Conservation (phyloP, 2,329 filamentous ascomycete genomes). For the Pestalotiopsis sp. region DNA sequence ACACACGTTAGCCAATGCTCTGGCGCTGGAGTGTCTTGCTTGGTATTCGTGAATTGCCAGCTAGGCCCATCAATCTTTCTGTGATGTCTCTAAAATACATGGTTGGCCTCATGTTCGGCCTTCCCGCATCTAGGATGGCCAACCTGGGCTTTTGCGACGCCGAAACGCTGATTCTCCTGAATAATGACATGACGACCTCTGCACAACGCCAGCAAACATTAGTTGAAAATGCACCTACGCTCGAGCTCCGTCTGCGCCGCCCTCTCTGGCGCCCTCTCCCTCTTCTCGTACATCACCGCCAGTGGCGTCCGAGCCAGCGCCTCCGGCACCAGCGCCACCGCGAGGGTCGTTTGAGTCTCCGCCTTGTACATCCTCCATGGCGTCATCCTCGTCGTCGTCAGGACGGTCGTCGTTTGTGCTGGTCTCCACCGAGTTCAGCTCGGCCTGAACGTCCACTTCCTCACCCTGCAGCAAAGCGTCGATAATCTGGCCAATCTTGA, state of each 20-base stretch:
- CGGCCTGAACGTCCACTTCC: constrained; percentile 76
- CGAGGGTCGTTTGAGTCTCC: constrained; percentile 61
- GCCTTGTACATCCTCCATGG: constrained; percentile 77
- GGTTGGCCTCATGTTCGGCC: neutral
- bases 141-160: constrained; percentile 15
- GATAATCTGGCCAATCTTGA: constrained; percentile 86
- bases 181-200: constrained; percentile 13
- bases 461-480: constrained; percentile 85
- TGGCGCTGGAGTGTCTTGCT: constrained; percentile 16
- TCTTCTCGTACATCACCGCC: constrained; percentile 92
- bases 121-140: constrained; percentile 13
- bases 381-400: constrained; percentile 66
- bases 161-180: constrained; percentile 13
- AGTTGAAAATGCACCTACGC: constrained; percentile 79
- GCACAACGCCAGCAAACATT: constrained; percentile 31
- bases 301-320: constrained; percentile 83
- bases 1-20: constrained; percentile 44
- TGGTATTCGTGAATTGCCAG: constrained; percentile 4
- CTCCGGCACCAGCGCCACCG: constrained; percentile 69
- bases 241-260: constrained; percentile 95
- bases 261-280: constrained; percentile 84
- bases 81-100: constrained; percentile 12
- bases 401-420: constrained; percentile 46
- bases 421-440: constrained; percentile 67
- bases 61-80: constrained; percentile 6